Conservation (phyloP, 192 early-diverging fungal genomes). For the Linnemannia exigua region DNA sequence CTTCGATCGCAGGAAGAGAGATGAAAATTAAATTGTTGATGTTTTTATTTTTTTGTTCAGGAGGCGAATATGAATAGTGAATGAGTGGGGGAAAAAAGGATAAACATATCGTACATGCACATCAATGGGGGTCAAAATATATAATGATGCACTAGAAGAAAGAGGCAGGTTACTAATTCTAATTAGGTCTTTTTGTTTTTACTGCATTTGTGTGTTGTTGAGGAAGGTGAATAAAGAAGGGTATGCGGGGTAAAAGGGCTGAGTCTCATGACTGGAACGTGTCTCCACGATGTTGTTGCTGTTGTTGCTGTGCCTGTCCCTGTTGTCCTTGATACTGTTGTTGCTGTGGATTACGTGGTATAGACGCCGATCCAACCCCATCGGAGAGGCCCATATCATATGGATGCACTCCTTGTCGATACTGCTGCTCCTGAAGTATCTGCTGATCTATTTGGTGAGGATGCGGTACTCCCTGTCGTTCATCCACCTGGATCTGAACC, state of each 20-base stretch:
- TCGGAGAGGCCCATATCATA: background rate
- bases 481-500: constrained; percentile 1
- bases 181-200: too few species aligned
- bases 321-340: background rate
- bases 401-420: background rate
- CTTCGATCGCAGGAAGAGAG: background rate
- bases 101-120: background rate
- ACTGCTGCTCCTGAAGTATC: background rate
- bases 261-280: background rate
- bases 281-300: background rate
- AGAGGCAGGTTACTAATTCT: background rate
- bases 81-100: background rate
- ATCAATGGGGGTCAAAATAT: background rate
- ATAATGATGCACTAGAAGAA: background rate
- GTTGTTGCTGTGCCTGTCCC: background rate
- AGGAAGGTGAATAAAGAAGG: background rate
- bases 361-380: background rate
- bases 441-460: background rate
- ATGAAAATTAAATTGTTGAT: too few species aligned
- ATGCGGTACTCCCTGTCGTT: background rate
- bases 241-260: background rate
- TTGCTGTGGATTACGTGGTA: background rate
- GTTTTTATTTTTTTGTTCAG: background rate
- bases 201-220: background rate
- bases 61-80: background rate